Base-by-base conservation (phyloP, 225 moss, liverwort and hornwort genomes). In the Thuidium tamariscinum region DNA sequence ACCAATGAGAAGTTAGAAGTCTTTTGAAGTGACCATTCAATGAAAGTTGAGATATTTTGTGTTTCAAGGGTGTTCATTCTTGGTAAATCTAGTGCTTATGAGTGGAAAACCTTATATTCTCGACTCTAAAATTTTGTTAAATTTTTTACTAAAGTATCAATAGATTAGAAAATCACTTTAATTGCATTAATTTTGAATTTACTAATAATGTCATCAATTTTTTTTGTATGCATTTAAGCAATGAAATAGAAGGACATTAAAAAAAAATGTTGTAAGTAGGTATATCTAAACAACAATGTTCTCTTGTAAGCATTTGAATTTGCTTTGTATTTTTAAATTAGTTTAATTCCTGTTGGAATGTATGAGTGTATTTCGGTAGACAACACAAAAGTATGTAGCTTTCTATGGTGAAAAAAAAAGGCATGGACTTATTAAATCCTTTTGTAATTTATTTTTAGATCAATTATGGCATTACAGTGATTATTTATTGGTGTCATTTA, bases 61-160 rank as follows among this genome's bases (percentile, higher is more conserved):
- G 2, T 46, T 72, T 18, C 1, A 30, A 18, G 1, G 10, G 30
- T 30, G 30, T 11, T 72, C 18, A 72, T 72, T 72, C 6, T 18
- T 6, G 11, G 30, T 73, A 32, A 48, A 11, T 19, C 0, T 30
- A 48, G 5, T 41, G 9, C n/a, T 37, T 26, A 42, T 5, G 1
- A 14, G 11, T 70, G 11, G 15, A 3, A 0, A 5, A 41, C 2
- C 1, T 69, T 25, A 14, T 69, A 4, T 25, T 41, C 3, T 23
- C 8, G 41, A 15, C 4, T 69, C 8, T 14, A 0, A 25, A 39
- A 21, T 14, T 41, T 41, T 41, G 2, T 1, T 14, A 4, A 41
- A 39, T 2, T 9, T 25, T 41, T 25, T 41, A 25, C 2, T 26
- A 8, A 13, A 8, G 8, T 0, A 4, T 25, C 0, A 0, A 1